Conservation (phyloP, 768 basidiomycete genomes). For the Serendipita sp. region DNA sequence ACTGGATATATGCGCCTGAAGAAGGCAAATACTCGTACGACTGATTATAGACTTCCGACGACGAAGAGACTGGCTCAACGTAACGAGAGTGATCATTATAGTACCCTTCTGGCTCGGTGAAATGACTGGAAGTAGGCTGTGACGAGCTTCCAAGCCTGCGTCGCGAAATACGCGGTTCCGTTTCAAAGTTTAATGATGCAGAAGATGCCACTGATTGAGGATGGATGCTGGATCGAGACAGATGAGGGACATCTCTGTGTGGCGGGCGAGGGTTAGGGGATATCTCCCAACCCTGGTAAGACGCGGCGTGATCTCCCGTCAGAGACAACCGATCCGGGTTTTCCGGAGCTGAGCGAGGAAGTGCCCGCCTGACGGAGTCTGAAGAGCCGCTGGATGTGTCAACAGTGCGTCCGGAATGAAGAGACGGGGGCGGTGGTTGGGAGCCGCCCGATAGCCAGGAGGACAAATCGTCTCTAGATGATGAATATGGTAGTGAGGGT, state of each 20-base stretch:
- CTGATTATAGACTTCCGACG: not conserved
- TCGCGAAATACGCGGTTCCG: not conserved
- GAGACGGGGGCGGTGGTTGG: not conserved
- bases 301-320: no score
- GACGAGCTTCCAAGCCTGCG: not conserved
- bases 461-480: not conserved
- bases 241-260: no score
- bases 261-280: no score
- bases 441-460: not conserved
- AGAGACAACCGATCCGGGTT: not conserved
- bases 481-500: not conserved
- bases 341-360: not conserved
- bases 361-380: not conserved
- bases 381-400: not conserved
- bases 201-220: not conserved
- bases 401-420: not conserved
- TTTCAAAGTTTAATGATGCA: not conserved
- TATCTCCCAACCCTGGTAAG: no score
- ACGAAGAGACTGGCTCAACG: not conserved
- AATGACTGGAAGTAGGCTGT: not conserved
- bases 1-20: conserved; percentile 4
- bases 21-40: conserved; percentile 4
- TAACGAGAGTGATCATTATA: not conserved
- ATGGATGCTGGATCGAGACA: not conserved
- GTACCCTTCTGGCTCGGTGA: no score